A percentile compares a stretch with the other conserved stretches of the same genome.
Conservation (phyloP, 306 rosid species). For the Lathyrus sativus region DNA sequence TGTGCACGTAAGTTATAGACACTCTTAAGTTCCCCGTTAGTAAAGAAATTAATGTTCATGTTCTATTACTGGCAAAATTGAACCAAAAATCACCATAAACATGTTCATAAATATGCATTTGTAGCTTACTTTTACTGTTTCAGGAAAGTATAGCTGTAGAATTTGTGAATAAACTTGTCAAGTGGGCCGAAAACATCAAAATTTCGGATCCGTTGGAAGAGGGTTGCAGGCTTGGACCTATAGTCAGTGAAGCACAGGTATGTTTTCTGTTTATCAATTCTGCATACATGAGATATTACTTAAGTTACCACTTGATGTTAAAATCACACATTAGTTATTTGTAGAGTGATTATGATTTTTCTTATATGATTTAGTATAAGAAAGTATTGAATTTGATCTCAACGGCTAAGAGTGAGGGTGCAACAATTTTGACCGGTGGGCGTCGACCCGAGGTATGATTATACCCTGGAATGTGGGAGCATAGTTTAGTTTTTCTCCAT, state of each 20-base stretch:
- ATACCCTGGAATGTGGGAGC: slow-evolving; percentile 9
- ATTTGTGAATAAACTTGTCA: slow-evolving; percentile 68
- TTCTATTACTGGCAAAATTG: not conserved
- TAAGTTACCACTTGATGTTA: slow-evolving; percentile 4
- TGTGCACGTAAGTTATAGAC: slow-evolving; percentile 70
- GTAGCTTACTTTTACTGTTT: slow-evolving; percentile 34
- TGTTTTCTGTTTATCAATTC: slow-evolving; percentile 31
- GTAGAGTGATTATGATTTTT: not conserved
- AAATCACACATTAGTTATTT: not conserved
- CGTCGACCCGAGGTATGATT: slow-evolving; percentile 80
- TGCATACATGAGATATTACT: not conserved
- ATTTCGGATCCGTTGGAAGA: slow-evolving; percentile 95
- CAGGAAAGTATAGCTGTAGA: slow-evolving; percentile 86
- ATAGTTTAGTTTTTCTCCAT: slow-evolving; percentile 17
- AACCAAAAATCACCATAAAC: too few relatives aligned
- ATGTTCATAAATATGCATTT: slow-evolving; percentile 8
- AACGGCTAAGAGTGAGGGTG: slow-evolving; percentile 90
- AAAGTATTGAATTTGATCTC: slow-evolving; percentile 75
- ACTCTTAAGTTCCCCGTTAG: not conserved
- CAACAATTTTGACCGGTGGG: slow-evolving; percentile 82
- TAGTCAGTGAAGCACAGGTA: slow-evolving; percentile 89
- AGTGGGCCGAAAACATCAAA: slow-evolving; percentile 82
- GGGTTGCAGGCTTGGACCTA: slow-evolving; percentile 98
- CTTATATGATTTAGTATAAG: slow-evolving; percentile 66
- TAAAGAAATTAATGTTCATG: not conserved